phyloP scores from a whole-genome alignment of 345 rosid species.

The Salix caprea region DNA sequence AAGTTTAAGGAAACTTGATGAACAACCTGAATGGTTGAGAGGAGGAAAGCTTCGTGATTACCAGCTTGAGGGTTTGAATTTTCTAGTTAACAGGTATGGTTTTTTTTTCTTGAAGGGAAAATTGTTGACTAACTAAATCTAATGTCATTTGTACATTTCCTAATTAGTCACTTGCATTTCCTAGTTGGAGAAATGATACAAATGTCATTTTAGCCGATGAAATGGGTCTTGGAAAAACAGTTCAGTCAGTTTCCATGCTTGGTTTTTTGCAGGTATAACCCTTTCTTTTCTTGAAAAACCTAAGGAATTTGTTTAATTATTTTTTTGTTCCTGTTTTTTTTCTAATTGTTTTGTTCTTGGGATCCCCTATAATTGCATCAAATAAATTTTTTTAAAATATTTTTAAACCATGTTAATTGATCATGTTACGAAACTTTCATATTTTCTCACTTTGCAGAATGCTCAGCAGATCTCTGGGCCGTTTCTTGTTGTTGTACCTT shows the following conservation, averaged over 20 bases:
- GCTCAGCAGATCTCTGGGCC: slow-evolving; percentile 96
- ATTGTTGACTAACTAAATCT: not conserved
- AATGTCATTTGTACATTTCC: slow-evolving; percentile 1
- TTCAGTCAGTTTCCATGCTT: slow-evolving; percentile 98
- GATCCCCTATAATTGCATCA: not conserved
- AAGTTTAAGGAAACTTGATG: slow-evolving; percentile 92
- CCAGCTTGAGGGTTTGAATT: slow-evolving; percentile 95
- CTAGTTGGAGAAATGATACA: slow-evolving; percentile 99
- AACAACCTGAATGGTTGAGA: slow-evolving; percentile 94
- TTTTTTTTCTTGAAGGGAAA: slow-evolving; percentile 7
- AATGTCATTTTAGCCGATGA: slow-evolving; percentile 99
- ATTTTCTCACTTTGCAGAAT: slow-evolving; percentile 47
- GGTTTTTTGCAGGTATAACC: slow-evolving; percentile 88
- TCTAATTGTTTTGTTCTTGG: not conserved
- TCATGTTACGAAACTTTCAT: not conserved
- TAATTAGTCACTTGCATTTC: slow-evolving; percentile 13
- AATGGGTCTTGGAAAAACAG: slow-evolving; percentile 99
- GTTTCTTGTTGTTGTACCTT: slow-evolving; percentile 95
- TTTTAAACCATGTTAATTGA: not conserved
- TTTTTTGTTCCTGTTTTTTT: not conserved
- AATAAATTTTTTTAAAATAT: not conserved
- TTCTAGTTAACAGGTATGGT: slow-evolving; percentile 88
- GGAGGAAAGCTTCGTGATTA: slow-evolving; percentile 99
- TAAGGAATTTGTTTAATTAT: not conserved
- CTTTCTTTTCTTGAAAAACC: not conserved